Conservation (phyloP, 805 yeast species). For the Nakazawaea molendinolei region DNA sequence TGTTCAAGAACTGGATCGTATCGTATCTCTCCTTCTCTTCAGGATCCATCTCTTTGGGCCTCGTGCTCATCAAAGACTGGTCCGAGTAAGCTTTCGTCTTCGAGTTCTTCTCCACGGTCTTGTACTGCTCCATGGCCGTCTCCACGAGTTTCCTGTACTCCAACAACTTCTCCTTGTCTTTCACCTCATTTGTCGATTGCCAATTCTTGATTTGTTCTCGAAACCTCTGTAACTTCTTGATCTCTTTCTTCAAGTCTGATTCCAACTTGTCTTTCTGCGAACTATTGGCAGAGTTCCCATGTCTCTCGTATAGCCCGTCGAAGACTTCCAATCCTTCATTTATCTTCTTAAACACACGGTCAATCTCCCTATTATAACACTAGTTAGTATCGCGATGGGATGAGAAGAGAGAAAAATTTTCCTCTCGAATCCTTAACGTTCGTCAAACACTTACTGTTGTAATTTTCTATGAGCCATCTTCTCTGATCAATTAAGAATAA, state of each 20-base stretch:
- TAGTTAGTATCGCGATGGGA: constrained; percentile 3
- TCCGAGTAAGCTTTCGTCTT: constrained; percentile 91
- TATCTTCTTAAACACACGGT: constrained; percentile 86
- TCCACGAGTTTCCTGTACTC: constrained; percentile 71
- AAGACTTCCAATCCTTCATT: constrained; percentile 85
- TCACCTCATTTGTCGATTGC: constrained; percentile 86
- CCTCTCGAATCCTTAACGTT: background rate
- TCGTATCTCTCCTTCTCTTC: constrained; percentile 75
- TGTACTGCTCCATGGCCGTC: constrained; percentile 90
- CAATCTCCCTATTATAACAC: constrained; percentile 89
- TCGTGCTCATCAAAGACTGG: constrained; percentile 75
- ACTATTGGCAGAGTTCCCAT: constrained; percentile 71
- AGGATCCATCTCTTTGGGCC: constrained; percentile 49
- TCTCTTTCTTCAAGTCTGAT: constrained; percentile 86
- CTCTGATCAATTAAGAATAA: background rate
- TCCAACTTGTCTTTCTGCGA: constrained; percentile 93
- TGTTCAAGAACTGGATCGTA: constrained; percentile 60
- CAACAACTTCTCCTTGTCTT: constrained; percentile 74
- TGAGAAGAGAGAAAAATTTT: background rate
- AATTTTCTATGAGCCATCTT: constrained; percentile 43
- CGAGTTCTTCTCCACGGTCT: constrained; percentile 87
- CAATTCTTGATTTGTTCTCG: constrained; percentile 95
- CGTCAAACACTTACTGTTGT: constrained; percentile 34
- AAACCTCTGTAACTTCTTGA: constrained; percentile 86
- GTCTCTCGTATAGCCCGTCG: constrained; percentile 80